A percentile compares a stretch with the other conserved stretches of the same genome.
These are phyloP conservation scores for Chlamydomonas incerta DNA, from an alignment of 139 green algal genomes.

Conservation along the genomic window DNA sequence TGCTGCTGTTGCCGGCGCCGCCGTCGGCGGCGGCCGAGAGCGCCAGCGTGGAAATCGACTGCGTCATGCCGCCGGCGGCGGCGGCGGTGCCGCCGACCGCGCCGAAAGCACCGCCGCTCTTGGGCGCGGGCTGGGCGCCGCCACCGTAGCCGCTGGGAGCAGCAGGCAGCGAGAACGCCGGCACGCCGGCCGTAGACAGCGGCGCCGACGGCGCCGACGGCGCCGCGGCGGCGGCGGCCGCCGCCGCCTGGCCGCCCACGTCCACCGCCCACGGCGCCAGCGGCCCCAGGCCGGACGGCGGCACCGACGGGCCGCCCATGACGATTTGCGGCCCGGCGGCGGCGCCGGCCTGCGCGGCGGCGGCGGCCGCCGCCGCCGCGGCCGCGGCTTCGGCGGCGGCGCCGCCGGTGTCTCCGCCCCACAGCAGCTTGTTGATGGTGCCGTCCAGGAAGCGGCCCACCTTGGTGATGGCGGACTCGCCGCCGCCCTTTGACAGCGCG, in stretches of 20 bases:
- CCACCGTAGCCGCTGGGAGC: too few relatives aligned
- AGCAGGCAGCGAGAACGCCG: too few relatives aligned
- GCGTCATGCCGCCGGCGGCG: neutral
- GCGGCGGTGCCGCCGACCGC: neutral
- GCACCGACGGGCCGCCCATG: neutral
- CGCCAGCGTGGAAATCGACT: neutral
- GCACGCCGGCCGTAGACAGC: too few relatives aligned
- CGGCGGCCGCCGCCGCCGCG: neutral
- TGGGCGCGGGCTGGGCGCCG: too few relatives aligned
- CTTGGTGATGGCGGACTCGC: slow-evolving; percentile 44
- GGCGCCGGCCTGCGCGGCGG: neutral
- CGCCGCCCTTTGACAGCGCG: neutral
- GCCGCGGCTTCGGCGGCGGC: neutral
- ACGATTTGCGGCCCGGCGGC: neutral
- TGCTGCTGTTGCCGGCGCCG: neutral
- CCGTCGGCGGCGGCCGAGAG: slow-evolving; percentile 20
- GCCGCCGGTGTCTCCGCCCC: slow-evolving; percentile 12
- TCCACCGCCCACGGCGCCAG: slow-evolving; percentile 6
- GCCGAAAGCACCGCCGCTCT: too few relatives aligned
- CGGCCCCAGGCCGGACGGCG: neutral
- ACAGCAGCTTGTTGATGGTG: slow-evolving; percentile 57
- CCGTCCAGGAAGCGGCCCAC: slow-evolving; percentile 50
- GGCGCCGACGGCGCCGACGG: too few relatives aligned
- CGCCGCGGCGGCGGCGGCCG: neutral
- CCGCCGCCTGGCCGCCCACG: neutral